Conservation (phyloP, 2,329 filamentous ascomycete species). For the Sordariomycetes sp. region DNA sequence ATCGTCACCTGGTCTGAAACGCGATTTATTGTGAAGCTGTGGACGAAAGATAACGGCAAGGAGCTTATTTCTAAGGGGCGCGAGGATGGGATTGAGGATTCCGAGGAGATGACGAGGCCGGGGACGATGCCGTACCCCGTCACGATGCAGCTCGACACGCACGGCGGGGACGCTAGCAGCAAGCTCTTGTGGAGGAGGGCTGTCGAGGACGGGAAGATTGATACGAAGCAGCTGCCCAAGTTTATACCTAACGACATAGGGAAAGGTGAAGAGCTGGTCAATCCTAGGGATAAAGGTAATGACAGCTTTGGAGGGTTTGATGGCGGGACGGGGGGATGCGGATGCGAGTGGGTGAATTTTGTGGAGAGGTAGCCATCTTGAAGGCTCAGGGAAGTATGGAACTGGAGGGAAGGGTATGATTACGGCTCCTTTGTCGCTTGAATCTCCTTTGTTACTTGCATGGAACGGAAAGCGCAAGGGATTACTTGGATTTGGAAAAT, state of each 20-base stretch:
- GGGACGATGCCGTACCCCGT: constrained; percentile 55
- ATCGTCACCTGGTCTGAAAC: constrained; percentile 50
- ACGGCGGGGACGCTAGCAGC: constrained; percentile 41
- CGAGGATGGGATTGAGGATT: no score
- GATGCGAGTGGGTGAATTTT: constrained; percentile 48
- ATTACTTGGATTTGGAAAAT: not conserved
- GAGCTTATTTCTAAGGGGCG: constrained; percentile 23
- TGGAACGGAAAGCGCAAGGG: not conserved
- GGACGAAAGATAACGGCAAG: constrained; percentile 39
- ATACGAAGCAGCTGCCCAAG: constrained; percentile 25
- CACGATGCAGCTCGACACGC: constrained; percentile 49
- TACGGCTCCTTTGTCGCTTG: not conserved
- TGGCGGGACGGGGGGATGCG: constrained; percentile 52
- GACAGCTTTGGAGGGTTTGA: constrained; percentile 47
- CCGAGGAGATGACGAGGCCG: constrained; percentile 20
- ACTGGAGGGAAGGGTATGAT: not conserved
- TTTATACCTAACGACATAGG: constrained; percentile 38
- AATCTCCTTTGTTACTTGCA: not conserved
- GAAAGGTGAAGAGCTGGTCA: constrained; percentile 41
- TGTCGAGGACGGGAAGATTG: constrained; percentile 35
- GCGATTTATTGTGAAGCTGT: constrained; percentile 54
- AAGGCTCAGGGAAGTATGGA: not conserved
- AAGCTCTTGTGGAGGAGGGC: constrained; percentile 46
- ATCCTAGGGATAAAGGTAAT: constrained; percentile 33
- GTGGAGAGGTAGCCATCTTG: not conserved